Conservation (phyloP, 163 green algal genomes). For the Scenedesmus sp. region DNA sequence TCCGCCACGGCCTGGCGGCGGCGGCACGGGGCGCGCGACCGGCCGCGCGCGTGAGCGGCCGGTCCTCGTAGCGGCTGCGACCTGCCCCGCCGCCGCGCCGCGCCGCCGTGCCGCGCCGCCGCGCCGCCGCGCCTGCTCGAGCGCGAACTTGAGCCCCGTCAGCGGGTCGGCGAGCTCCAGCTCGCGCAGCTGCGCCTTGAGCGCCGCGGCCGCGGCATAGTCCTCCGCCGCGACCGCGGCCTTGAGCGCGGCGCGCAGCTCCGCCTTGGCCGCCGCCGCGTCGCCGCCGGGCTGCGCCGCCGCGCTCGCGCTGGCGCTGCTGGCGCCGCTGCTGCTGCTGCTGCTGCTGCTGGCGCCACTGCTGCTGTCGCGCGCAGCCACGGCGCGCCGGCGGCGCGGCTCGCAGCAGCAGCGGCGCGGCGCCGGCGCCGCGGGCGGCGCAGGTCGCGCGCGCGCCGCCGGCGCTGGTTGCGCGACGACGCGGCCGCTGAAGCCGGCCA, state of each 20-base stretch:
- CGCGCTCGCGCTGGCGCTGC: background rate
- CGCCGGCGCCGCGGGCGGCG: too few species aligned
- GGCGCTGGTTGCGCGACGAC: too few species aligned
- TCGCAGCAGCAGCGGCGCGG: too few species aligned
- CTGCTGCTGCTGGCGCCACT: background rate
- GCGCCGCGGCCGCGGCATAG: conserved; percentile 35
- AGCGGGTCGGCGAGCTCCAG: conserved; percentile 41
- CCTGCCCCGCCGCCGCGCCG: background rate
- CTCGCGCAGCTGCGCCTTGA: conserved; percentile 34
- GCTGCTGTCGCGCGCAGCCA: background rate
- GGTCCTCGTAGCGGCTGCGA: background rate
- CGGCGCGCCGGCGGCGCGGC: too few species aligned
- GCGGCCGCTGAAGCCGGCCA: too few species aligned
- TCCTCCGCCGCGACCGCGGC: conserved; percentile 34
- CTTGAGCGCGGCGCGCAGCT: conserved; percentile 18
- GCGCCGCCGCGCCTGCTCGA: conserved; percentile 23
- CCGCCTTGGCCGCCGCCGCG: background rate
- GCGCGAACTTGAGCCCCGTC: conserved; percentile 5
- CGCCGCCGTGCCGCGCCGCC: conserved; percentile 4
- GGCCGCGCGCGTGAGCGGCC: background rate
- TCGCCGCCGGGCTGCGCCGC: conserved; percentile 19
- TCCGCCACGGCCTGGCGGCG: conserved; percentile 20
- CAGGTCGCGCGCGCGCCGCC: too few species aligned
- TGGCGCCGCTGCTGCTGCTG: background rate
- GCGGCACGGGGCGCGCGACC: too few species aligned